These are phyloP conservation scores for Cryphonectria nitschkei DNA, from an alignment of 2,329 filamentous ascomycete genomes.

Conservation along the genomic window DNA sequence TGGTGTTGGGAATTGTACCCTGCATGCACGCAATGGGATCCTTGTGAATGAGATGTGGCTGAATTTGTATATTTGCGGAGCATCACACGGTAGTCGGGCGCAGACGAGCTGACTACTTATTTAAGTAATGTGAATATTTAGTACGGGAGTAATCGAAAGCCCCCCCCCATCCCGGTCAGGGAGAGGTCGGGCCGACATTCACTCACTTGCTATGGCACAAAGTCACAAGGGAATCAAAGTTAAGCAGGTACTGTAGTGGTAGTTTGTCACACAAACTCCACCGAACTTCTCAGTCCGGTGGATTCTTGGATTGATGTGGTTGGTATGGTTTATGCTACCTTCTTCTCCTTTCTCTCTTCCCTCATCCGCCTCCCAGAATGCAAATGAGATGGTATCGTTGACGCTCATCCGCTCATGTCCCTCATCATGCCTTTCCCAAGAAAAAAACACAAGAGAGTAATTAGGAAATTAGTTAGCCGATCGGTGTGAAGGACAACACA, in stretches of 20 bases:
- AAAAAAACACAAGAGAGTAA: not conserved
- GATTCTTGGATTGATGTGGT: not conserved
- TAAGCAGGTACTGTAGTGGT: not conserved
- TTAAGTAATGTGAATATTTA: too few species aligned
- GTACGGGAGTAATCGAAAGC: too few species aligned
- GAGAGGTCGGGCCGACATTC: not conserved
- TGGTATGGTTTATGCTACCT: not conserved
- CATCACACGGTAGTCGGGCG: not conserved
- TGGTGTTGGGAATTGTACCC: not conserved
- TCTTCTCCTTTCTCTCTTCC: not conserved
- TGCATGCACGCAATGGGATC: not conserved
- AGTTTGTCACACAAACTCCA: not conserved
- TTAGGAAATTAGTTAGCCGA: not conserved
- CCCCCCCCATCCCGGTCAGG: too few species aligned
- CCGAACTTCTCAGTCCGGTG: not conserved
- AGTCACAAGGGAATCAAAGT: not conserved
- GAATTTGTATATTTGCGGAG: not conserved
- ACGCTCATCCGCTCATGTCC: constrained; percentile 9
- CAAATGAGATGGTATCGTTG: constrained; percentile 16
- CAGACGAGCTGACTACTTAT: not conserved
- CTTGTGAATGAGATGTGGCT: not conserved
- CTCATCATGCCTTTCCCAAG: not conserved
- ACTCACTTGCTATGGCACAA: not conserved
- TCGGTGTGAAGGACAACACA: not conserved
- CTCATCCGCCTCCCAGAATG: not conserved